A percentile compares a stretch with the other conserved stretches of the same genome.
Conservation (phyloP, 2,329 filamentous ascomycete species). For the Pseudogymnoascus sp. region DNA sequence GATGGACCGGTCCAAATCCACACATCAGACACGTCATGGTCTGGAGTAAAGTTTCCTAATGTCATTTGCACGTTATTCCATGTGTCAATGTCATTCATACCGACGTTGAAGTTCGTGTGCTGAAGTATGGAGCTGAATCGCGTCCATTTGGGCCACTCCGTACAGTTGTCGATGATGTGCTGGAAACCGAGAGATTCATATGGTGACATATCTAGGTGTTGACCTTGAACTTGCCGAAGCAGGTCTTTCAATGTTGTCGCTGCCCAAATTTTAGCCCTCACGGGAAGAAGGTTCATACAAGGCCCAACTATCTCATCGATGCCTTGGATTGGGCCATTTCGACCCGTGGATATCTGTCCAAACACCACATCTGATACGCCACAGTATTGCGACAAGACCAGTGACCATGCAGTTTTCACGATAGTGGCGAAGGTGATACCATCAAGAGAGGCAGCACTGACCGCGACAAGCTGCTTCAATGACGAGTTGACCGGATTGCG, state of each 20-base stretch:
- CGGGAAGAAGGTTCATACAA: conserved; percentile 36
- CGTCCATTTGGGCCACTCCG: conserved; percentile 34
- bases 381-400: conserved; percentile 32
- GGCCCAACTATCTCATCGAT: conserved; percentile 36
- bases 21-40: not conserved
- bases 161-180: conserved; percentile 29
- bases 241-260: conserved; percentile 30
- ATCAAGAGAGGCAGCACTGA: not conserved
- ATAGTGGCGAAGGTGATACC: conserved; percentile 15
- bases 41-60: not conserved
- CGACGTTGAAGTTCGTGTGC: conserved; percentile 33
- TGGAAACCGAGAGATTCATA: conserved; percentile 35
- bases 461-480: not conserved
- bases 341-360: conserved; percentile 35
- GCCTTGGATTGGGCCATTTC: conserved; percentile 31
- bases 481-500: not conserved
- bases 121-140: conserved; percentile 48
- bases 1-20: not conserved
- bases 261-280: conserved; percentile 27
- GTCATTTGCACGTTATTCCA: not conserved
- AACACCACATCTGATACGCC: conserved; percentile 34
- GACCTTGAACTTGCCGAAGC: conserved; percentile 38
- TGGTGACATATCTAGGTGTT: conserved; percentile 39
- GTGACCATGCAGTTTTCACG: conserved; percentile 30
- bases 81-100: not conserved